These are phyloP conservation scores for Inonotus hispidus DNA, from an alignment of 1,284 basidiomycete genomes.

Conservation along the genomic window DNA sequence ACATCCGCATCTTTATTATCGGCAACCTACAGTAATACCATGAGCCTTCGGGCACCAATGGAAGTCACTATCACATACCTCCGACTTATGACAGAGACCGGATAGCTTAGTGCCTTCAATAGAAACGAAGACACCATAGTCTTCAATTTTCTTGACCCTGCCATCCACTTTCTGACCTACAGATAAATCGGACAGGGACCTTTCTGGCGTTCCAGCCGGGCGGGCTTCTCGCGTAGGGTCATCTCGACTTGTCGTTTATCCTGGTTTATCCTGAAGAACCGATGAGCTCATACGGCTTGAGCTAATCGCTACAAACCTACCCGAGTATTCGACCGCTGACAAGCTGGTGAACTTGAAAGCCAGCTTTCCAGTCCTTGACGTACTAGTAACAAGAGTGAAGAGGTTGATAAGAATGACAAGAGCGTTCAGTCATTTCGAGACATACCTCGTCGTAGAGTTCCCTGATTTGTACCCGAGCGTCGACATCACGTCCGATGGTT, in stretches of 20 bases:
- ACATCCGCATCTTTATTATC: slow-evolving; percentile 82
- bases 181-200: slow-evolving; percentile 54
- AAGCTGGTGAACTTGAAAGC: slow-evolving; percentile 78
- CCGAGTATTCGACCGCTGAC: slow-evolving; percentile 82
- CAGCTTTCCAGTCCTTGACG: slow-evolving; percentile 91
- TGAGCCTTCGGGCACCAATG: slow-evolving; percentile 1
- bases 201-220: slow-evolving; percentile 36
- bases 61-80: slow-evolving; percentile 43
- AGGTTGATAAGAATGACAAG: background rate
- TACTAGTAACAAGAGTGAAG: slow-evolving; percentile 43
- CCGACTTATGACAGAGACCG: slow-evolving; percentile 92
- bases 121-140: slow-evolving; percentile 90
- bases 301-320: slow-evolving; percentile 34
- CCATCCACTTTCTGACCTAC: slow-evolving; percentile 77
- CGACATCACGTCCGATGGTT: slow-evolving; percentile 73
- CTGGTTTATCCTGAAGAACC: slow-evolving; percentile 51
- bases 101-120: slow-evolving; percentile 79
- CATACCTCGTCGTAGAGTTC: slow-evolving; percentile 87
- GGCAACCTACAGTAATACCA: slow-evolving; percentile 50
- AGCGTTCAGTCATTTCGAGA: background rate
- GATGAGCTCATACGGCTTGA: slow-evolving; percentile 17
- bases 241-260: slow-evolving; percentile 81
- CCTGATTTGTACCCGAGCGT: slow-evolving; percentile 90
- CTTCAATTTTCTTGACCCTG: slow-evolving; percentile 72
- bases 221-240: slow-evolving; percentile 66